phyloP scores from a whole-genome alignment of 208 protist species.

The Angomonas ambiguus region DNA sequence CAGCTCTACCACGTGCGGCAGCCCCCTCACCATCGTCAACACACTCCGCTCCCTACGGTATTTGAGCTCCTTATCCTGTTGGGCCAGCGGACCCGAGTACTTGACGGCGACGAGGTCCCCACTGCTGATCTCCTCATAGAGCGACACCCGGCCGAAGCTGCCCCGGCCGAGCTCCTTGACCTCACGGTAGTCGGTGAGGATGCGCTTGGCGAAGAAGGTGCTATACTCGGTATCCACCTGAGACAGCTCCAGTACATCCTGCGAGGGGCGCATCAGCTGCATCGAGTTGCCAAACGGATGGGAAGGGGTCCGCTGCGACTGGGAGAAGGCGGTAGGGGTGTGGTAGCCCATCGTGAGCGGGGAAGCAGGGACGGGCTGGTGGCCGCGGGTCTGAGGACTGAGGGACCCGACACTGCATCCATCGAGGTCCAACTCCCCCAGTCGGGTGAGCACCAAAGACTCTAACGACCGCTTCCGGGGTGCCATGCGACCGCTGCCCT shows the following conservation, averaged over 20 bases:
- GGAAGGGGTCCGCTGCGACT: constrained; percentile 21
- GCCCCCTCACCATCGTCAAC: constrained; percentile 45
- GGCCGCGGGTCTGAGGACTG: neutral
- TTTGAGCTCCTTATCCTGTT: constrained; percentile 31
- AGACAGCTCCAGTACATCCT: constrained; percentile 59
- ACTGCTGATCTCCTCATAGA: constrained; percentile 75
- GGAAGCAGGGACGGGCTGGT: constrained; percentile 10
- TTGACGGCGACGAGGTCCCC: constrained; percentile 77
- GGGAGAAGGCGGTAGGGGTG: constrained; percentile 29
- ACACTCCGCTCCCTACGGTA: constrained; percentile 63
- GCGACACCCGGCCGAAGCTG: constrained; percentile 66
- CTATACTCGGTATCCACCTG: constrained; percentile 79
- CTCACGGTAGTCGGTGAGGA: constrained; percentile 80
- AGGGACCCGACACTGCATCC: constrained; percentile 14
- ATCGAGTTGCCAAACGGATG: constrained; percentile 15
- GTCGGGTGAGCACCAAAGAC: constrained; percentile 42
- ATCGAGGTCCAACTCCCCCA: constrained; percentile 70
- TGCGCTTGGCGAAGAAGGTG: constrained; percentile 57
- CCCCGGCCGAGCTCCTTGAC: constrained; percentile 70
- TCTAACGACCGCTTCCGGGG: constrained; percentile 57
- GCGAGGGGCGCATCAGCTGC: constrained; percentile 35
- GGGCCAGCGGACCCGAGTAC: constrained; percentile 42
- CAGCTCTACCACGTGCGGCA: constrained; percentile 80
- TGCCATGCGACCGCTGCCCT: constrained; percentile 18
- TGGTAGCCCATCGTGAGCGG: constrained; percentile 25